A percentile compares a stretch with the other conserved stretches of the same genome.
Evolutionary conservation across 2,329 filamentous ascomycete genomes (phyloP).

Genomic region (Claviceps humidiphila): DNA sequence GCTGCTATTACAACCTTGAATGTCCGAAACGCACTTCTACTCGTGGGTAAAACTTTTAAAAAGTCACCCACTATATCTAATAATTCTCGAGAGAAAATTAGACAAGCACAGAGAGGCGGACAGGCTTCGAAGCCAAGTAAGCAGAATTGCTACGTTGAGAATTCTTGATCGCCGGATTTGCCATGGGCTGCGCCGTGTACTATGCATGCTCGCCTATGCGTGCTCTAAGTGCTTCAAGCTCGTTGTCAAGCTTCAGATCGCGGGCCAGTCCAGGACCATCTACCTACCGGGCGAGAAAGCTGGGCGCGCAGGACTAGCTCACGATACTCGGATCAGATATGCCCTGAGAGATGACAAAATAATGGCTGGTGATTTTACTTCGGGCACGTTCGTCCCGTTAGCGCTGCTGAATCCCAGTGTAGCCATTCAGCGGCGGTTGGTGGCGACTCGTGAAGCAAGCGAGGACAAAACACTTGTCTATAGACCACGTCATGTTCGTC

Average conservation of each 20-base stretch:
- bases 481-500: no score
- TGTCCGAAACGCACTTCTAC: no score
- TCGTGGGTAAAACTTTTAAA: no score
- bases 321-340: constrained; percentile 1
- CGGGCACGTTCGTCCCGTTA: background rate
- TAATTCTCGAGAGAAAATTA: background rate
- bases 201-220: no score
- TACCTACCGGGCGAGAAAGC: background rate
- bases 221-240: no score
- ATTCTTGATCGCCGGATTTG: background rate
- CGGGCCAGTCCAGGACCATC: background rate
- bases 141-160: background rate
- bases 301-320: background rate
- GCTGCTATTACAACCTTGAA: no score
- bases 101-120: background rate
- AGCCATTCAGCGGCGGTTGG: no score
- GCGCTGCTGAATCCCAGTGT: background rate
- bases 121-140: background rate
- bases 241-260: no score
- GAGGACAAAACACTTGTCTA: no score
- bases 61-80: no score
- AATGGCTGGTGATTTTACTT: background rate
- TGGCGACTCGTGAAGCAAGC: no score
- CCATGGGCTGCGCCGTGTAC: background rate
- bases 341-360: background rate